Percentiles rank a stretch among this genome's conserved stretches.
Evolutionary conservation across 805 yeast genomes (phyloP).

Genomic region (Torulaspora microellipsoides): DNA sequence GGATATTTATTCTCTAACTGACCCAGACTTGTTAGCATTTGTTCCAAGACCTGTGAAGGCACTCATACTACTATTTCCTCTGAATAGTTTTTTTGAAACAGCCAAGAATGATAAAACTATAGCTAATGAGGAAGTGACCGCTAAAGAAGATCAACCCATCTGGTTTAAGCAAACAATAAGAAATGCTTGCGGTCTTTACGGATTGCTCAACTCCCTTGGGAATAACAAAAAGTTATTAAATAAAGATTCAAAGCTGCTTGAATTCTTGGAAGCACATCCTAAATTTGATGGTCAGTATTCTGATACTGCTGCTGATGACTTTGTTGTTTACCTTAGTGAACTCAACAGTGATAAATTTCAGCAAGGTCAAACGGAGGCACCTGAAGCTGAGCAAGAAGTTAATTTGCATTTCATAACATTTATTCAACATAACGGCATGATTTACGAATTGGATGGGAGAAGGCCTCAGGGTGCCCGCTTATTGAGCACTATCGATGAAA

Average conservation of each 20-base stretch:
- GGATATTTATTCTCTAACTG: conserved; percentile 83
- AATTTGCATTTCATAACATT: conserved; percentile 77
- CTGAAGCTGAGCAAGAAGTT: conserved; percentile 48
- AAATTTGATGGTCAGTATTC: conserved; percentile 42
- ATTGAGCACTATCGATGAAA: conserved; percentile 34
- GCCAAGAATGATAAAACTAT: conserved; percentile 35
- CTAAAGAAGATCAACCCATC: conserved; percentile 25
- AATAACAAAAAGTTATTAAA: conserved; percentile 32
- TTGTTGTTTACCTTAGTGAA: conserved; percentile 22
- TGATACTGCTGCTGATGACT: conserved; percentile 37
- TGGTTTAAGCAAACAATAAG: conserved; percentile 85
- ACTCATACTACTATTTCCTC: conserved; percentile 76
- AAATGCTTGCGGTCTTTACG: conserved; percentile 93
- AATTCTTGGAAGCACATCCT: conserved; percentile 15
- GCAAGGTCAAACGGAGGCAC: conserved; percentile 66
- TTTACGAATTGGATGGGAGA: conserved; percentile 89
- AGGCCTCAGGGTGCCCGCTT: conserved; percentile 63
- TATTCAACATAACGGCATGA: conserved; percentile 50
- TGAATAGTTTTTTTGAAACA: conserved; percentile 56
- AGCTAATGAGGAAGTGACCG: conserved; percentile 4
- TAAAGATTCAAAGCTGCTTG: conserved; percentile 18
- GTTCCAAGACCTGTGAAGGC: conserved; percentile 79
- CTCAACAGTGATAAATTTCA: conserved; percentile 21
- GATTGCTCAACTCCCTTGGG: conserved; percentile 62
- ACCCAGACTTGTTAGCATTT: conserved; percentile 72